These are phyloP conservation scores for Mycena kentingensis DNA, from an alignment of 768 basidiomycete genomes.

Conservation along the genomic window DNA sequence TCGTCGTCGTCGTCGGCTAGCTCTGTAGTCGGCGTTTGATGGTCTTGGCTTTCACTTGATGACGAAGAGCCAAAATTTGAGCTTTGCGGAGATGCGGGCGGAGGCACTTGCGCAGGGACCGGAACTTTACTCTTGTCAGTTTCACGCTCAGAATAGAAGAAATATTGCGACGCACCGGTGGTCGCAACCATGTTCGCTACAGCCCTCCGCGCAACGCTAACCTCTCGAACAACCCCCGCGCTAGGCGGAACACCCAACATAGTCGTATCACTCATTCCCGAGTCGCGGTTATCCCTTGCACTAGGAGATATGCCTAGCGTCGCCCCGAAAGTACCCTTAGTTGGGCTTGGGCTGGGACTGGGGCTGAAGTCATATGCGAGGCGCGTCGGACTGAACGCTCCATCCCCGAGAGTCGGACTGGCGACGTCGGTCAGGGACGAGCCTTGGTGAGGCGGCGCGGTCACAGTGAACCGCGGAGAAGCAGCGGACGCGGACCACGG, in stretches of 20 bases:
- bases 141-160: neutral
- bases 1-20: constrained; percentile 12
- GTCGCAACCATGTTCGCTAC: constrained; percentile 52
- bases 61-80: constrained; percentile 52
- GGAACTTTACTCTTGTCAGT: constrained; percentile 10
- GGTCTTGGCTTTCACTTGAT: constrained; percentile 36
- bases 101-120: constrained; percentile 18
- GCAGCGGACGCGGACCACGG: constrained; percentile 12
- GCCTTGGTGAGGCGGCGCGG: neutral
- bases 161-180: constrained; percentile 1
- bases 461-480: constrained; percentile 21
- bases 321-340: neutral
- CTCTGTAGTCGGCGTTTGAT: constrained; percentile 43
- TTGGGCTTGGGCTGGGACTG: constrained; percentile 10
- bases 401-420: constrained; percentile 7
- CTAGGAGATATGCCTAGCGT: neutral
- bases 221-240: constrained; percentile 12
- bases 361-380: constrained; percentile 11
- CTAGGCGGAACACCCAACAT: constrained; percentile 19
- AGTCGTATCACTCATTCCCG: constrained; percentile 23
- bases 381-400: neutral
- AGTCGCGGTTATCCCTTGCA: constrained; percentile 14
- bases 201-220: constrained; percentile 45
- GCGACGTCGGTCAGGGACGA: constrained; percentile 2
- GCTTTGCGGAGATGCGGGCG: constrained; percentile 50